Conservation (phyloP, 2,329 filamentous ascomycete species). For the Nemania sp. region DNA sequence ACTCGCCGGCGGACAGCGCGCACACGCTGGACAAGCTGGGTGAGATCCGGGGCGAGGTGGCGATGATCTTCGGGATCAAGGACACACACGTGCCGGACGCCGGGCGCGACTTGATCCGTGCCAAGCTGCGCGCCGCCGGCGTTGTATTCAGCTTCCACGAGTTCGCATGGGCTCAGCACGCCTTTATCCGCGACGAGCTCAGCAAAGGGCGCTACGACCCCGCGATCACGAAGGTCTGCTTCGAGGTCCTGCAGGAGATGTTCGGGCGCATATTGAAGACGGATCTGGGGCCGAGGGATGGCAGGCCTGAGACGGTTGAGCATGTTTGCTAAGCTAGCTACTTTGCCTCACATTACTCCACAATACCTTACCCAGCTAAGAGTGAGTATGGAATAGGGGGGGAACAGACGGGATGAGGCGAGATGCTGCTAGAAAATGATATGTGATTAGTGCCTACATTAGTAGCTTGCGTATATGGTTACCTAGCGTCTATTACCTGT, state of each 20-base stretch:
- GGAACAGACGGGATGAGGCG: too few species aligned
- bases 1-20: constrained; percentile 44
- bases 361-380: not conserved
- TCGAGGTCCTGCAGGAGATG: constrained; percentile 85
- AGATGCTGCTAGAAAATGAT: too few species aligned
- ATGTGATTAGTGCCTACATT: too few species aligned
- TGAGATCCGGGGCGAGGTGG: constrained; percentile 76
- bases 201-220: constrained; percentile 95
- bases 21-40: constrained; percentile 59
- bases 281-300: constrained; percentile 73
- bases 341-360: not conserved
- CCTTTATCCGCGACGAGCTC: constrained; percentile 90
- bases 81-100: constrained; percentile 87
- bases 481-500: too few species aligned
- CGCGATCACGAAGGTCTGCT: constrained; percentile 82
- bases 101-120: constrained; percentile 81
- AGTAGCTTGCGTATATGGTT: too few species aligned
- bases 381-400: too few species aligned
- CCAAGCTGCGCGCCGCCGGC: constrained; percentile 76
- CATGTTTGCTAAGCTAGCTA: constrained; percentile 64
- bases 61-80: constrained; percentile 89
- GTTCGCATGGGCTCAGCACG: constrained; percentile 91
- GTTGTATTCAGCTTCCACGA: constrained; percentile 83
- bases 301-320: constrained; percentile 64
- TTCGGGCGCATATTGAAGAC: constrained; percentile 78